phyloP scores from a whole-genome alignment of 192 early-diverging fungal species.

The Entomortierella lignicola region DNA sequence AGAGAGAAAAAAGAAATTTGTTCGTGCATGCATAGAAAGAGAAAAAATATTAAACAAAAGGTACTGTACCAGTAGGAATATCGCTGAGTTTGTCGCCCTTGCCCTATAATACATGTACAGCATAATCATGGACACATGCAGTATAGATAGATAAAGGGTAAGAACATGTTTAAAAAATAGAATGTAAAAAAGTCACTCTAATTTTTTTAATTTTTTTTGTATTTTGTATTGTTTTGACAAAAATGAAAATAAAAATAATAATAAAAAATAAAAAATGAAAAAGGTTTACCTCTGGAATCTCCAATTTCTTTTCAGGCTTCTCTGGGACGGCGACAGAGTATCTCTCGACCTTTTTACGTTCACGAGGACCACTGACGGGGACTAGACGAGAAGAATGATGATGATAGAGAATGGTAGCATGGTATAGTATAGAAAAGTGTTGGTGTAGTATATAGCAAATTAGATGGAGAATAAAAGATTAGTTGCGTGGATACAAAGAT shows the following conservation, averaged over 20 bases:
- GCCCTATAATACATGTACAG: no score
- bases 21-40: no score
- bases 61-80: conserved; percentile 44
- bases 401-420: not conserved
- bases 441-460: no score
- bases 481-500: no score
- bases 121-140: no score
- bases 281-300: conserved; percentile 37
- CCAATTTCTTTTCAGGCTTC: conserved; percentile 44
- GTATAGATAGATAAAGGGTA: not conserved
- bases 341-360: conserved; percentile 50
- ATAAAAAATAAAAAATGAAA: no score
- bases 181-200: not conserved
- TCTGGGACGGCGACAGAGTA: conserved; percentile 19
- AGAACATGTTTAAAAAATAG: not conserved
- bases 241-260: no score
- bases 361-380: conserved; percentile 47
- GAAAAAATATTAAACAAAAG: no score
- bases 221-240: no score
- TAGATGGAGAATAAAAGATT: no score
- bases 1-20: not conserved
- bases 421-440: not conserved
- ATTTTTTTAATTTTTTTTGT: no score
- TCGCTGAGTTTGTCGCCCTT: conserved; percentile 40
- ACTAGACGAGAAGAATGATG: conserved; percentile 12